Percentiles rank a stretch among this genome's conserved stretches.
Conservation (phyloP, 2,329 filamentous ascomycete genomes). For the Zalaria obscura region DNA sequence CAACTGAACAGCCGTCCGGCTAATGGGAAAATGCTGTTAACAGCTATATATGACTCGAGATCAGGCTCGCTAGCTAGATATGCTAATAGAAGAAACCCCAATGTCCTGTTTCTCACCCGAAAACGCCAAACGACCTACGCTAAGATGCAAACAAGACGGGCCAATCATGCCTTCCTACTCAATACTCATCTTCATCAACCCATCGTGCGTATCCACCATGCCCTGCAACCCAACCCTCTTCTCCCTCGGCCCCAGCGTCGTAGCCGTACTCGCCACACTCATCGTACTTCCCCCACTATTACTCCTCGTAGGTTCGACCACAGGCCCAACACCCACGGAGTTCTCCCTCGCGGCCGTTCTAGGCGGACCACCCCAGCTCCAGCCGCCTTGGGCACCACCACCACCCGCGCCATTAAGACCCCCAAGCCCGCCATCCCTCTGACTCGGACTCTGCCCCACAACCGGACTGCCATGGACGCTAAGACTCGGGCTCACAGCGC, state of each 20-base stretch:
- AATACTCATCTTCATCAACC: conserved; percentile 94
- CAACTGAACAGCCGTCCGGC: no score
- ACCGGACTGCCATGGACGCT: conserved; percentile 71
- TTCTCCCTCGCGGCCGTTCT: neutral
- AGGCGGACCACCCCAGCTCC: conserved; percentile 3
- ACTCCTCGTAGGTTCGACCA: conserved; percentile 3
- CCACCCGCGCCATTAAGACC: neutral
- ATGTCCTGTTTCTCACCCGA: no score
- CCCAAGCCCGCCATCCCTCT: conserved; percentile 16
- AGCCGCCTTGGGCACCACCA: neutral
- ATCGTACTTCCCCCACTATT: conserved; percentile 5
- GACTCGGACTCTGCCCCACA: conserved; percentile 60
- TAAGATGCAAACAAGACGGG: neutral
- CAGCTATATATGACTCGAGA: no score
- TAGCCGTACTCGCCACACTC: conserved; percentile 2
- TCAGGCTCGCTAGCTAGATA: no score
- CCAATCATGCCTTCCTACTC: conserved; percentile 53
- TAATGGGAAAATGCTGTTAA: no score
- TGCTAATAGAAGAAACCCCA: no score
- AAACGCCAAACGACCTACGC: neutral
- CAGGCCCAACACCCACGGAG: neutral
- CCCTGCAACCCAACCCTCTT: conserved; percentile 71
- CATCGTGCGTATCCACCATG: conserved; percentile 92
- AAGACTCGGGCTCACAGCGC: conserved; percentile 82
- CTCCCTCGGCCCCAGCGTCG: neutral